Percentiles rank a stretch among this genome's conserved stretches.
Conservation (phyloP, 768 basidiomycete genomes). For the Rhodotorula toruloides region DNA sequence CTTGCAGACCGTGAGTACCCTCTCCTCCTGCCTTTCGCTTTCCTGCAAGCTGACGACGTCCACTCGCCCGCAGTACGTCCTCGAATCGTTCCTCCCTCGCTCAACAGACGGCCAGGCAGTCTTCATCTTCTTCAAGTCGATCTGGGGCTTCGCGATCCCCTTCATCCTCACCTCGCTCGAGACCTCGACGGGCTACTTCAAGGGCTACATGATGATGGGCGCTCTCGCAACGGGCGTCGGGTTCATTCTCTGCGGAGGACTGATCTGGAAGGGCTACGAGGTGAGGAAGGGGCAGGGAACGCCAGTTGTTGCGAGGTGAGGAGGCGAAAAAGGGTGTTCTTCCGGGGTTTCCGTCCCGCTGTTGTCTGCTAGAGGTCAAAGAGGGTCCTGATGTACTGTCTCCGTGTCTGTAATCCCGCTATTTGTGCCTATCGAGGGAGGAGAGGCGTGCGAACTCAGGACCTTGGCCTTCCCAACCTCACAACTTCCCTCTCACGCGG, state of each 20-base stretch:
- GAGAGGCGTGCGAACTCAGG: too few relatives aligned
- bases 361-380: too few relatives aligned
- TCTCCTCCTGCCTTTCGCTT: neutral
- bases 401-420: too few relatives aligned
- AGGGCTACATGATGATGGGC: constrained; percentile 36
- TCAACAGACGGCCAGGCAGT: constrained; percentile 40
- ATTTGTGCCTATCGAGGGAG: too few relatives aligned
- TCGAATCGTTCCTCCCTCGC: constrained; percentile 38
- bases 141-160: constrained; percentile 41
- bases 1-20: constrained; percentile 28
- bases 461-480: too few relatives aligned
- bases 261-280: constrained; percentile 38
- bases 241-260: constrained; percentile 14
- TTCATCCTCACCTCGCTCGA: constrained; percentile 36
- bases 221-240: constrained; percentile 37
- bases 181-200: constrained; percentile 10
- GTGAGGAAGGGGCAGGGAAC: constrained; percentile 37
- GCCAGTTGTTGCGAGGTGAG: too few relatives aligned
- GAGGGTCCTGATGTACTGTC: too few relatives aligned
- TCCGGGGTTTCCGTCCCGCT: too few relatives aligned
- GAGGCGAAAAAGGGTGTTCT: too few relatives aligned
- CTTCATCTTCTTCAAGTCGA: constrained; percentile 42
- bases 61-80: constrained; percentile 29
- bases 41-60: neutral
- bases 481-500: too few relatives aligned